These are phyloP conservation scores for Apiospora malaysiana DNA, from an alignment of 2,329 filamentous ascomycete genomes.

Conservation along the genomic window DNA sequence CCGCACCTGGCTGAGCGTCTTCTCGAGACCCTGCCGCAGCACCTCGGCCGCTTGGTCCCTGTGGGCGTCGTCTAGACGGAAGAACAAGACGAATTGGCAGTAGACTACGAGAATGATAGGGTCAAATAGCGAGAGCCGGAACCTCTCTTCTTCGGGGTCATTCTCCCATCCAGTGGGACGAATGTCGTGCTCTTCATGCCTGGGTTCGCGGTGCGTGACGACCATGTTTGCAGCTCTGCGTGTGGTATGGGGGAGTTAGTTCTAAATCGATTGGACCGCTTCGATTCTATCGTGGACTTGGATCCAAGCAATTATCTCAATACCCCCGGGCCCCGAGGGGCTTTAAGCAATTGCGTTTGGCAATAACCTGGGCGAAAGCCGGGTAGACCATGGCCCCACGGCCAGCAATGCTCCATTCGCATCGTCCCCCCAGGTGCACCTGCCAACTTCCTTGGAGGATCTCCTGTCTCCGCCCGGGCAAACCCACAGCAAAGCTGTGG, in stretches of 20 bases:
- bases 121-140: slow-evolving; percentile 23
- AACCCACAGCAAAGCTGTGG: too few relatives aligned
- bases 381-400: neutral
- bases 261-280: neutral
- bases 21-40: slow-evolving; percentile 37
- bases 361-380: neutral
- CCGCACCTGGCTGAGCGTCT: slow-evolving; percentile 43
- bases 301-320: neutral
- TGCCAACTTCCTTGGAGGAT: neutral
- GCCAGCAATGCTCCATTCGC: neutral
- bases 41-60: slow-evolving; percentile 24
- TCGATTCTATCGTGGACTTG: neutral
- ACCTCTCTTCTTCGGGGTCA: slow-evolving; percentile 21
- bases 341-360: neutral
- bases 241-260: neutral
- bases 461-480: neutral
- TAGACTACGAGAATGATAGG: slow-evolving; percentile 15
- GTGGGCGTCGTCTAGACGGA: slow-evolving; percentile 21
- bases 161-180: slow-evolving; percentile 25
- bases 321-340: neutral
- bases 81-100: slow-evolving; percentile 28
- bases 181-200: slow-evolving; percentile 13
- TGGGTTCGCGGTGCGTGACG: neutral
- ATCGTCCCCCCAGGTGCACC: neutral
- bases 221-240: neutral